A percentile compares a stretch with the other conserved stretches of the same genome.
These are phyloP conservation scores for Neonectria ditissima DNA, from an alignment of 2,329 filamentous ascomycete species.

Conservation along the genomic window DNA sequence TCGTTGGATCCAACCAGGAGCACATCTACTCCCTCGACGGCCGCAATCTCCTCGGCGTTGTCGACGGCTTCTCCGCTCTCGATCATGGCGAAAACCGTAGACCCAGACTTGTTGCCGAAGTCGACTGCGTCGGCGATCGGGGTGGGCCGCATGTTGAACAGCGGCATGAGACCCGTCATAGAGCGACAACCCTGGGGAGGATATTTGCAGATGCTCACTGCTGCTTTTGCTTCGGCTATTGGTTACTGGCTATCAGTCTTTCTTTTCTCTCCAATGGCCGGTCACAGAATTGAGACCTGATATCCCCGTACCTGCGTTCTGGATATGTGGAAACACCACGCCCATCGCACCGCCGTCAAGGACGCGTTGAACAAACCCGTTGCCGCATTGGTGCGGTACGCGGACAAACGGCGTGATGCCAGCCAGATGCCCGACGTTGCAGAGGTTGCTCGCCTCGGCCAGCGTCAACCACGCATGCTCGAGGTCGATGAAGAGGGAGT, in stretches of 20 bases:
- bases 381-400: conserved; percentile 49
- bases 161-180: conserved; percentile 39
- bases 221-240: conserved; percentile 56
- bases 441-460: conserved; percentile 46
- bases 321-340: conserved; percentile 45
- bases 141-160: conserved; percentile 37
- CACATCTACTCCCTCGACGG: conserved; percentile 47
- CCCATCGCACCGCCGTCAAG: conserved; percentile 50
- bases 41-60: conserved; percentile 46
- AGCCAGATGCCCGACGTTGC: conserved; percentile 39
- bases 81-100: conserved; percentile 45
- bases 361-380: conserved; percentile 49
- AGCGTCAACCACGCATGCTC: conserved; percentile 51
- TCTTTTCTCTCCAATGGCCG: not conserved
- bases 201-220: conserved; percentile 52
- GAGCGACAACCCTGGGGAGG: conserved; percentile 42
- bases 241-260: not conserved
- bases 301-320: conserved; percentile 23
- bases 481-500: conserved; percentile 54
- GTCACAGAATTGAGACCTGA: too few species aligned
- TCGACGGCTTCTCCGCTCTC: conserved; percentile 42
- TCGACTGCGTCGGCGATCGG: conserved; percentile 27
- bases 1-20: conserved; percentile 50
- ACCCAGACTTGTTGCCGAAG: conserved; percentile 39
- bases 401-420: conserved; percentile 50